phyloP scores from a whole-genome alignment of 768 basidiomycete species.

The Filobasidium floriforme region DNA sequence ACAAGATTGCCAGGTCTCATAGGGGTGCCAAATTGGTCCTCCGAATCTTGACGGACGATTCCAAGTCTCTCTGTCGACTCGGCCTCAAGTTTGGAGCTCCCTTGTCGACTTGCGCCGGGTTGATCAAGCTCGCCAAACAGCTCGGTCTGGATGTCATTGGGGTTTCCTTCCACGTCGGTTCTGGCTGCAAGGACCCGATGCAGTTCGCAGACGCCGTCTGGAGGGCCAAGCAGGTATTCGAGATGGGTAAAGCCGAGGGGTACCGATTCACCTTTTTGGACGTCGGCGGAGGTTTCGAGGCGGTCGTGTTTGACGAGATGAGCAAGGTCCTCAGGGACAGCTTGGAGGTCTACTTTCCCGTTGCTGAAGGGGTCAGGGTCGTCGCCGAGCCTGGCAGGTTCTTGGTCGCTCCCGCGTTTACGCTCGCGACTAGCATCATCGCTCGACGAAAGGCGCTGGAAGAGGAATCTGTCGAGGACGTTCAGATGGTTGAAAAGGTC shows the following conservation, averaged over 20 bases:
- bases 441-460: constrained; percentile 57
- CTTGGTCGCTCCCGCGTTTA: constrained; percentile 86
- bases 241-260: constrained; percentile 73
- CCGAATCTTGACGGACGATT: constrained; percentile 96
- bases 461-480: constrained; percentile 24
- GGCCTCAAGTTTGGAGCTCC: constrained; percentile 96
- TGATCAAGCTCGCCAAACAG: constrained; percentile 70
- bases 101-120: constrained; percentile 64
- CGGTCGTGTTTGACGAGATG: constrained; percentile 70
- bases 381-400: constrained; percentile 95
- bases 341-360: constrained; percentile 71
- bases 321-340: constrained; percentile 63
- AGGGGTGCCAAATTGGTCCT: constrained; percentile 78
- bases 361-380: constrained; percentile 56
- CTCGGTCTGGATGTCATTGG: constrained; percentile 80
- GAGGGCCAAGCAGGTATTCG: constrained; percentile 74
- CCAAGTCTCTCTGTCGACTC: constrained; percentile 83
- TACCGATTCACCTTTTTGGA: constrained; percentile 79
- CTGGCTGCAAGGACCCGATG: constrained; percentile 85
- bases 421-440: constrained; percentile 85
- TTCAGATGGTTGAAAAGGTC: constrained; percentile 30
- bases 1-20: constrained; percentile 78
- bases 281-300: constrained; percentile 94
- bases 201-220: constrained; percentile 83
- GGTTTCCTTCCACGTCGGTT: constrained; percentile 95